A percentile compares a stretch with the other conserved stretches of the same genome.
Evolutionary conservation across 805 yeast species (phyloP).

Genomic region (Ogataea chonburiensis): DNA sequence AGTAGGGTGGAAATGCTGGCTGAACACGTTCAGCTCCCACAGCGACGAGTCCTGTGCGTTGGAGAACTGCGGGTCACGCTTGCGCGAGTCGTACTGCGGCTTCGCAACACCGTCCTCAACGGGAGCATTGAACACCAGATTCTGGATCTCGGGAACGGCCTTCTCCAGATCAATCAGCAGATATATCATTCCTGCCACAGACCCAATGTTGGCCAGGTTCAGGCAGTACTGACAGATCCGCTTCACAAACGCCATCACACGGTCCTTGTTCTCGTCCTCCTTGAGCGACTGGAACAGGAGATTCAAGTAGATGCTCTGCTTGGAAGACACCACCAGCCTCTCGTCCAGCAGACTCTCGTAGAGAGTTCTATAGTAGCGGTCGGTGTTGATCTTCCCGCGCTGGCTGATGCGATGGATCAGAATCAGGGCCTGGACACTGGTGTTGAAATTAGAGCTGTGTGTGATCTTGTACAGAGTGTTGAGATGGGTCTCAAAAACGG

Average conservation of each 20-base stretch:
- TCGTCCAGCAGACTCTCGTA: slow-evolving; percentile 88
- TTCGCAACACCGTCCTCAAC: slow-evolving; percentile 36
- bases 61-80: slow-evolving; percentile 92
- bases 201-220: slow-evolving; percentile 86
- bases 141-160: slow-evolving; percentile 62
- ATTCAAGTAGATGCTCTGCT: slow-evolving; percentile 89
- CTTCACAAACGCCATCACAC: slow-evolving; percentile 88
- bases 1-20: slow-evolving; percentile 89
- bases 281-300: slow-evolving; percentile 80
- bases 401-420: slow-evolving; percentile 72
- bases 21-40: slow-evolving; percentile 81
- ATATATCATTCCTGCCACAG: slow-evolving; percentile 78
- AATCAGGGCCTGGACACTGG: slow-evolving; percentile 88
- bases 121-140: slow-evolving; percentile 56
- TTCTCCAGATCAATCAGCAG: slow-evolving; percentile 69
- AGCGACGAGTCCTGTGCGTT: slow-evolving; percentile 76
- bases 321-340: slow-evolving; percentile 80
- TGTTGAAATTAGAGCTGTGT: slow-evolving; percentile 90
- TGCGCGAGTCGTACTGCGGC: slow-evolving; percentile 69
- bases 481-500: slow-evolving; percentile 71
- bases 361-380: slow-evolving; percentile 72
- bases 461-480: slow-evolving; percentile 86
- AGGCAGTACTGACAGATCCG: slow-evolving; percentile 82
- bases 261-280: slow-evolving; percentile 56
- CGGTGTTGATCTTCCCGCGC: slow-evolving; percentile 43